A percentile compares a stretch with the other conserved stretches of the same genome.
Evolutionary conservation across 2,329 filamentous ascomycete species (phyloP).

Genomic region (Camillea tinctor): DNA sequence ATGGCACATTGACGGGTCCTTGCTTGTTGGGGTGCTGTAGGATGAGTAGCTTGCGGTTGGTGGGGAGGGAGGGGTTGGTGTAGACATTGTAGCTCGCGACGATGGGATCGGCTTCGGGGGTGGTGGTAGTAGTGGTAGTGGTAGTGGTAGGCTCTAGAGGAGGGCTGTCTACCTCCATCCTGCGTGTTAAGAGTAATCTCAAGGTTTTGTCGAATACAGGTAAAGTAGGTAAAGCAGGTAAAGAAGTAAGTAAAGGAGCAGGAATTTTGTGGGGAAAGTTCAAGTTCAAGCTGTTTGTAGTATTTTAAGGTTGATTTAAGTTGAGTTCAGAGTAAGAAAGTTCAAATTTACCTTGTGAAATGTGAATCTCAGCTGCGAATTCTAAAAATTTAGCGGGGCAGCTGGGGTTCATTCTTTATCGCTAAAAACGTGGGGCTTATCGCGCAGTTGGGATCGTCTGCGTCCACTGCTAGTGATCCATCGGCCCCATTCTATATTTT

Average conservation of each 20-base stretch:
- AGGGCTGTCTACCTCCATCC: conserved; percentile 17
- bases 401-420: conserved; percentile 4
- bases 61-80: conserved; percentile 70
- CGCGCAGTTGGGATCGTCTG: too few species aligned
- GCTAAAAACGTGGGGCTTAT: conserved; percentile 10
- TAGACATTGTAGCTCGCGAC: conserved; percentile 79
- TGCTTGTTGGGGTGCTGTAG: conserved; percentile 85
- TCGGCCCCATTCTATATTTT: not conserved
- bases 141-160: conserved; percentile 6
- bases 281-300: too few species aligned
- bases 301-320: too few species aligned
- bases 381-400: conserved; percentile 14
- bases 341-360: not conserved
- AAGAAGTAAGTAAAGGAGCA: not conserved
- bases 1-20: conserved; percentile 49
- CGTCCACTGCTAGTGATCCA: not conserved
- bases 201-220: not conserved
- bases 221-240: not conserved
- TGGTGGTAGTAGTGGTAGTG: too few species aligned
- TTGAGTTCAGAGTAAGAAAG: not conserved
- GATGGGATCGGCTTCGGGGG: conserved; percentile 65
- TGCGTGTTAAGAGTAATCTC: not conserved
- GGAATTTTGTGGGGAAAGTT: too few species aligned
- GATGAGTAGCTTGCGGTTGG: conserved; percentile 68
- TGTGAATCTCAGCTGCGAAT: not conserved